These are phyloP conservation scores for Nitzschia palea DNA, from an alignment of 108 stramenopile species.

Conservation along the genomic window DNA sequence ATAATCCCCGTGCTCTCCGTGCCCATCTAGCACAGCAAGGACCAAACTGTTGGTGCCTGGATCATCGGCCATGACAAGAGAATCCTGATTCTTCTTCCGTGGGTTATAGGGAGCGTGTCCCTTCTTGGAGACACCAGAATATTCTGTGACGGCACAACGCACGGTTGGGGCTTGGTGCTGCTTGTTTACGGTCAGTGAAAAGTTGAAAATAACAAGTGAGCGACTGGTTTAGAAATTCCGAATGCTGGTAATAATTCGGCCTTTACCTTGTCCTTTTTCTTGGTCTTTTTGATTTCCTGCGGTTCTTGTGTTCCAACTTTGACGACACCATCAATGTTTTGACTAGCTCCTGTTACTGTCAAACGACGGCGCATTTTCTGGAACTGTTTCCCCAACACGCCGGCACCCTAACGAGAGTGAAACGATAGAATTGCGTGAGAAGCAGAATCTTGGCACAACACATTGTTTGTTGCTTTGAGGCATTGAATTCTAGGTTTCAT, in stretches of 20 bases:
- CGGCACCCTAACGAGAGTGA: constrained; percentile 32
- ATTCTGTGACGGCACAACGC: constrained; percentile 88
- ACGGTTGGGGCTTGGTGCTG: constrained; percentile 39
- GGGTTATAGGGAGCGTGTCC: constrained; percentile 99
- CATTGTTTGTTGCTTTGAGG: no score
- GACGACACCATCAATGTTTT: constrained; percentile 75
- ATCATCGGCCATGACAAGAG: constrained; percentile 95
- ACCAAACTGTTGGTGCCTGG: constrained; percentile 88
- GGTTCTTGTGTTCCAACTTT: constrained; percentile 34
- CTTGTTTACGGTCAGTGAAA: no score
- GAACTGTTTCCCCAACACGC: constrained; percentile 54
- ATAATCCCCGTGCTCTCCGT: constrained; percentile 96
- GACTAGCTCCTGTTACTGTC: constrained; percentile 76
- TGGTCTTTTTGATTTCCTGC: constrained; percentile 21
- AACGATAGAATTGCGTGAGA: no score
- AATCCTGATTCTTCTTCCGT: constrained; percentile 98
- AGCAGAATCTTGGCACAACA: no score
- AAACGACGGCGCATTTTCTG: constrained; percentile 89
- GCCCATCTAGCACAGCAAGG: constrained; percentile 96
- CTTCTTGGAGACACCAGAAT: constrained; percentile 95
- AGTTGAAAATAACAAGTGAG: no score
- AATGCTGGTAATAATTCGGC: no score
- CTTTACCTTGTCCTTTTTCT: constrained; percentile 33
- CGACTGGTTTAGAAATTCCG: no score
- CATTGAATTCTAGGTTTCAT: no score